Base-by-base conservation (phyloP, 441 rosid species). In the Euphorbia schlechtendalii region DNA sequence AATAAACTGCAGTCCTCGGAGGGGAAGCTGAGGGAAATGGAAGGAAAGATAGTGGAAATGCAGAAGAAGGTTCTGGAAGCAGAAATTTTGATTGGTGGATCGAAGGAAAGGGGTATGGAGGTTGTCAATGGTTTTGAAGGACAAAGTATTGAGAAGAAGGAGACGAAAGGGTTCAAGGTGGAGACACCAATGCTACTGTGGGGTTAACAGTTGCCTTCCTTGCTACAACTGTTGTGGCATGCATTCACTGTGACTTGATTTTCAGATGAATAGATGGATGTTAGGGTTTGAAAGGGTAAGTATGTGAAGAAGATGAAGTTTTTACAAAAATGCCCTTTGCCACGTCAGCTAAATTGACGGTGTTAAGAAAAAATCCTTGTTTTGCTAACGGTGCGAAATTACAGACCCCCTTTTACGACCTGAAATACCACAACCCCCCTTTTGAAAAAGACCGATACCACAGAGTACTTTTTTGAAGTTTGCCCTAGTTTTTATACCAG, bases 201-300 rank as follows among this genome's bases (percentile, higher is more conserved):
- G 87, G 83, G 17, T 80, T 88, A 2, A 68, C 81, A 3, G 86
- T 85, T 36, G 83, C 83, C 18, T 18, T 83, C 56, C 73, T 72
- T 62, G 80, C 75, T 18, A 75, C 73, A 0, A 85, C 86, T 56
- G 84, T 85, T 18, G 69, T 72, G 56, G 75, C 66, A 21, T 88
- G 79, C 70, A 67, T 79, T 67, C 75, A 61, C 86, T 77, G 67
- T 65, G 32, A 71, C 65, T 59, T 83, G 65, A 76, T 64, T 63
- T 4, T 34, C 61, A 65, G 76, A 73, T 60, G n/a, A n/a, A n/a
- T n/a, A n/a, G n/a, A n/a, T n/a, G n/a, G n/a, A n/a, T n/a, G n/a
- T n/a, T n/a, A n/a, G n/a, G n/a, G n/a, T n/a, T n/a, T n/a, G n/a
- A n/a, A n/a, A n/a, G n/a, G n/a, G n/a, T n/a, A n/a, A n/a, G n/a